These are phyloP conservation scores for Teratosphaeria viscida DNA, from an alignment of 2,329 filamentous ascomycete genomes.

Conservation along the genomic window DNA sequence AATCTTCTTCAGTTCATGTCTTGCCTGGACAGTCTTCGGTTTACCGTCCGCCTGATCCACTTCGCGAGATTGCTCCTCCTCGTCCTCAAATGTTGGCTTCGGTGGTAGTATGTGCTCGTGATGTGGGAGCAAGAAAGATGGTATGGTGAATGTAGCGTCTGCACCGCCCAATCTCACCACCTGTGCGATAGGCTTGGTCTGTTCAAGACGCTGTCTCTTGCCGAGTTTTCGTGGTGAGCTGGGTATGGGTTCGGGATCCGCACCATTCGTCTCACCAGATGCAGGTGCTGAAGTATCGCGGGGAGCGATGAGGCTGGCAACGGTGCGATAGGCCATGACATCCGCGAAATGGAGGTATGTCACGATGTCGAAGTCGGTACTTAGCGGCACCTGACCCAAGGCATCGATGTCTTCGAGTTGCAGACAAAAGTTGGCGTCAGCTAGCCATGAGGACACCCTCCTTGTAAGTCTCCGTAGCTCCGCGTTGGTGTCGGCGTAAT, in stretches of 20 bases:
- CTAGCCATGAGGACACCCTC: conserved; percentile 40
- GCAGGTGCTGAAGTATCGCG: not conserved
- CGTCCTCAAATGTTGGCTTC: conserved; percentile 25
- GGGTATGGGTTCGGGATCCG: not conserved
- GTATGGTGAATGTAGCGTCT: conserved; percentile 39
- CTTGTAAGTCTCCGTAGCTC: conserved; percentile 38
- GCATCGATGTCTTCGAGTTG: conserved; percentile 37
- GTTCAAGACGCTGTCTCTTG: conserved; percentile 1
- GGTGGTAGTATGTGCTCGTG: conserved; percentile 44
- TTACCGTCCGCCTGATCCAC: conserved; percentile 34
- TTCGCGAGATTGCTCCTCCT: conserved; percentile 26
- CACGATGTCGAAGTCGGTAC: conserved; percentile 39
- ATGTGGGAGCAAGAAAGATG: conserved; percentile 42
- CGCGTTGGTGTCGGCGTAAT: conserved; percentile 33
- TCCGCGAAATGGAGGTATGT: conserved; percentile 37
- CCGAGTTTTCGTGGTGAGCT: not conserved
- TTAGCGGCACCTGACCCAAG: conserved; percentile 39
- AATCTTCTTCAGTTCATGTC: conserved; percentile 30
- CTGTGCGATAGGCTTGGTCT: conserved; percentile 35
- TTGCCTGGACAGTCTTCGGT: conserved; percentile 32
- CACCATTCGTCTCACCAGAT: not conserved
- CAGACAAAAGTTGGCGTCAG: conserved; percentile 44
- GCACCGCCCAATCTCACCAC: conserved; percentile 42
- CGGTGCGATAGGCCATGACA: conserved; percentile 40
- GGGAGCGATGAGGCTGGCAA: conserved; percentile 17